phyloP scores from a whole-genome alignment of 768 basidiomycete genomes.

The Termitomyces sp. region DNA sequence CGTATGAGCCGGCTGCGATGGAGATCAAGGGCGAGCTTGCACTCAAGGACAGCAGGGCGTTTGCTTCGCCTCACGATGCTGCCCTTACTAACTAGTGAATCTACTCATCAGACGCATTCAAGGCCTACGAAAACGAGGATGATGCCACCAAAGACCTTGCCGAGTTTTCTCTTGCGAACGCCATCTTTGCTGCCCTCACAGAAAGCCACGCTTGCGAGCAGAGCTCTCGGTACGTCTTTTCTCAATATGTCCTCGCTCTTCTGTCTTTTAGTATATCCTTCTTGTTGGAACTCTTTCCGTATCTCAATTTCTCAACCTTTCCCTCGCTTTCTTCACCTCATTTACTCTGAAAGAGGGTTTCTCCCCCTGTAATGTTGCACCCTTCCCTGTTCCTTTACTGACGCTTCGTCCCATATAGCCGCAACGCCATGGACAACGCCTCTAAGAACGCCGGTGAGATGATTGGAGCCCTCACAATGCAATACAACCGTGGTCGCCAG shows the following conservation, averaged over 20 bases:
- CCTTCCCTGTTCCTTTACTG: neutral
- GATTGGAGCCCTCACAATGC: conserved; percentile 82
- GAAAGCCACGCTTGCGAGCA: conserved; percentile 96
- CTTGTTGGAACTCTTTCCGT: neutral
- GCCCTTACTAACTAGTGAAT: neutral
- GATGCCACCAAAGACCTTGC: conserved; percentile 90
- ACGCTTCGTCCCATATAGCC: conserved; percentile 35
- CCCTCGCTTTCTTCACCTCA: neutral
- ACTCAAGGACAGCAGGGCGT: conserved; percentile 77
- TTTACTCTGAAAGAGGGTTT: too few relatives aligned
- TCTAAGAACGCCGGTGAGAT: conserved; percentile 98
- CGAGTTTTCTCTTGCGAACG: conserved; percentile 95
- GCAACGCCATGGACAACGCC: conserved; percentile 99
- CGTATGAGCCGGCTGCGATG: conserved; percentile 75
- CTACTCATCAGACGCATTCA: conserved; percentile 72
- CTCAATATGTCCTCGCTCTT: neutral
- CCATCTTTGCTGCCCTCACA: conserved; percentile 88
- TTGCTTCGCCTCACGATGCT: neutral
- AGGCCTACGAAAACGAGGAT: conserved; percentile 96
- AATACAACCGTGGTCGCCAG: conserved; percentile 98
- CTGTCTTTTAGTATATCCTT: neutral
- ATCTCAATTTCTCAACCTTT: neutral
- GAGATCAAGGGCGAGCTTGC: conserved; percentile 80
- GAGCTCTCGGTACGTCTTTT: conserved; percentile 72
- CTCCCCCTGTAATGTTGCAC: too few relatives aligned